These are phyloP conservation scores for Paragyromitra xinjiangensis DNA, from an alignment of 495 filamentous ascomycete species.

Conservation along the genomic window DNA sequence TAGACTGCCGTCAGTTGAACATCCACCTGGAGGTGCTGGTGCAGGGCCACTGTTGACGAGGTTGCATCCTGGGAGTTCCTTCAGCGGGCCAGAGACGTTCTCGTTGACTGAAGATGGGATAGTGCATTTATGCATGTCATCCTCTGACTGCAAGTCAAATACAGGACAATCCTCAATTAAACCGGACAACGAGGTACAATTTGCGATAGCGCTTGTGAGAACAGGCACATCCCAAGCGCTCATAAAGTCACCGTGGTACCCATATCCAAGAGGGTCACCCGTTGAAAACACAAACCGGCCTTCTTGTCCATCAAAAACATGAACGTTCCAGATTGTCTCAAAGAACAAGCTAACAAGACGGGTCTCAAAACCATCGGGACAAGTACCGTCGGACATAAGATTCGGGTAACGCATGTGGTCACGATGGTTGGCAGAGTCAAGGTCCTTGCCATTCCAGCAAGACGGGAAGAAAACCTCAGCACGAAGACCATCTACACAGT, in stretches of 20 bases:
- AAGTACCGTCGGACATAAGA: constrained; percentile 76
- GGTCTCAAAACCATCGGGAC: constrained; percentile 74
- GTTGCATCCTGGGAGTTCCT: constrained; percentile 62
- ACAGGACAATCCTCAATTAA: constrained; percentile 46
- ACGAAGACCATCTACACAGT: constrained; percentile 79
- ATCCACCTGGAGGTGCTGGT: constrained; percentile 34
- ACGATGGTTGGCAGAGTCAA: constrained; percentile 70
- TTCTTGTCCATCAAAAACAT: constrained; percentile 69
- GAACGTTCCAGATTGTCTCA: constrained; percentile 86
- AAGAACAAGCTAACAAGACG: constrained; percentile 80
- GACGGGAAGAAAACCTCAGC: constrained; percentile 89
- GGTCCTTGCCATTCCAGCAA: constrained; percentile 84
- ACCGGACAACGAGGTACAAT: constrained; percentile 57
- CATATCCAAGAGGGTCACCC: constrained; percentile 81
- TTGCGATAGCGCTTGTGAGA: constrained; percentile 68
- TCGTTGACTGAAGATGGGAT: constrained; percentile 57
- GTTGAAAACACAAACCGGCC: constrained; percentile 84
- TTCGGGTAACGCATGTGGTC: constrained; percentile 80
- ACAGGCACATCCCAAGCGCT: constrained; percentile 75
- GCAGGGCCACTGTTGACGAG: constrained; percentile 56
- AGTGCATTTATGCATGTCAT: constrained; percentile 44
- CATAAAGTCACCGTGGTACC: constrained; percentile 89
- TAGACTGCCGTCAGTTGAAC: constrained; percentile 9
- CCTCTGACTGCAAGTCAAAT: constrained; percentile 42
- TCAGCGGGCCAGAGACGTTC: constrained; percentile 59